Evolutionary conservation across 306 rosid species (phyloP).

Genomic region (Inga oerstediana): DNA sequence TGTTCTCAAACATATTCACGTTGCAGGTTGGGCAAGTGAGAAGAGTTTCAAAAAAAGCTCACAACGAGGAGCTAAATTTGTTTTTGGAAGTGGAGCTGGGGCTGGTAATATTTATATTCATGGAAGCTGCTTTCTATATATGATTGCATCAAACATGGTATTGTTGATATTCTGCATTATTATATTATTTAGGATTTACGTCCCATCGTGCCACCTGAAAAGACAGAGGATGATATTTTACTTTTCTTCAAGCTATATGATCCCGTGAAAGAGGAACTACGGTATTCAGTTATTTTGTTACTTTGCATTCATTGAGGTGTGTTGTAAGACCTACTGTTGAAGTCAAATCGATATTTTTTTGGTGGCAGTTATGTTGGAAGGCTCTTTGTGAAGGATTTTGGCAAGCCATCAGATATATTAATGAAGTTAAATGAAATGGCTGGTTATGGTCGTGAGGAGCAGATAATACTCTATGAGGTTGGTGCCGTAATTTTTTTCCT

Average conservation of each 20-base stretch:
- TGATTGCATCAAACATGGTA: slow-evolving; percentile 8
- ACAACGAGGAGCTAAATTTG: slow-evolving; percentile 72
- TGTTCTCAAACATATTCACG: slow-evolving; percentile 3
- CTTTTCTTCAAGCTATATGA: slow-evolving; percentile 88
- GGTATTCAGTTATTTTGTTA: slow-evolving; percentile 51
- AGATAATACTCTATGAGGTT: slow-evolving; percentile 49
- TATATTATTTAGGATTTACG: slow-evolving; percentile 51
- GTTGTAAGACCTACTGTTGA: slow-evolving; percentile 30
- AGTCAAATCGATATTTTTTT: slow-evolving; percentile 15
- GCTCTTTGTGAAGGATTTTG: slow-evolving; percentile 74
- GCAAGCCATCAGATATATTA: slow-evolving; percentile 66
- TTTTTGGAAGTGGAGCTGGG: slow-evolving; percentile 79
- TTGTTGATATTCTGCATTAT: slow-evolving; percentile 32
- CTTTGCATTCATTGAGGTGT: slow-evolving; percentile 3
- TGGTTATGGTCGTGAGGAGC: slow-evolving; percentile 47
- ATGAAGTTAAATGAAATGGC: slow-evolving; percentile 43
- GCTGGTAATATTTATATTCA: slow-evolving; percentile 52
- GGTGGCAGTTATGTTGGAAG: slow-evolving; percentile 74
- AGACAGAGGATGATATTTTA: slow-evolving; percentile 82
- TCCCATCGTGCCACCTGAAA: slow-evolving; percentile 71
- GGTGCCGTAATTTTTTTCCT: not conserved
- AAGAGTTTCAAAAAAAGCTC: slow-evolving; percentile 68
- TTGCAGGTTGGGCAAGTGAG: slow-evolving; percentile 84
- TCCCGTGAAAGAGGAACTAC: slow-evolving; percentile 77
- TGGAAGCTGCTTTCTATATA: slow-evolving; percentile 18